phyloP scores from a whole-genome alignment of 768 basidiomycete species.

The Podaxis sp. region DNA sequence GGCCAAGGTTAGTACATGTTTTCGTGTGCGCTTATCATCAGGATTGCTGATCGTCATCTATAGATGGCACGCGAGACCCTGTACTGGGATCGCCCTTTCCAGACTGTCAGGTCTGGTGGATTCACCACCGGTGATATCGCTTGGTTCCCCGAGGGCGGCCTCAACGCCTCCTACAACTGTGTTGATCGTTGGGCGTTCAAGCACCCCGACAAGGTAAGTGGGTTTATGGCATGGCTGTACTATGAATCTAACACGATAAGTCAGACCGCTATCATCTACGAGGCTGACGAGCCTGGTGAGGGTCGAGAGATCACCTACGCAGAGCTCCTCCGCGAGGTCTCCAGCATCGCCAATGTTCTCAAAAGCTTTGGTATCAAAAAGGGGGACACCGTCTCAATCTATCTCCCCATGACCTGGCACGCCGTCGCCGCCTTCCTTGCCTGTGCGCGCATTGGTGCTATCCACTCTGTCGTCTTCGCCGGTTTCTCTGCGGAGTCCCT shows the following conservation, averaged over 20 bases:
- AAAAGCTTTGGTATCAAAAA: constrained; percentile 88
- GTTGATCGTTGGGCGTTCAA: constrained; percentile 95
- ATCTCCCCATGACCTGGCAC: constrained; percentile 95
- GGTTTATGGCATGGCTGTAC: neutral
- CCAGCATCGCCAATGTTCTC: constrained; percentile 87
- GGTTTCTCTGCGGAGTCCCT: constrained; percentile 95
- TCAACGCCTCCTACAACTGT: constrained; percentile 96
- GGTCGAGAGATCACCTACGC: constrained; percentile 76
- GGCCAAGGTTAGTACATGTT: constrained; percentile 56
- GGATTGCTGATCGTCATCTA: constrained; percentile 9
- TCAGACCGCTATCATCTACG: constrained; percentile 95
- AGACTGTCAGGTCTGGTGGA: constrained; percentile 77
- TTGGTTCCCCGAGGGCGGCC: constrained; percentile 95
- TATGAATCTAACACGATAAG: neutral
- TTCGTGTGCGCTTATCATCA: neutral
- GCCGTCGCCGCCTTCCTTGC: constrained; percentile 96
- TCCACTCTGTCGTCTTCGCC: constrained; percentile 97
- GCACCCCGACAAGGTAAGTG: constrained; percentile 71
- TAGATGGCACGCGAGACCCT: constrained; percentile 74
- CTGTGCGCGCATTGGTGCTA: constrained; percentile 93
- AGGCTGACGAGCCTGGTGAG: constrained; percentile 90
- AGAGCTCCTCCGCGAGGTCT: constrained; percentile 89
- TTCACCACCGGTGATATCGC: constrained; percentile 85
- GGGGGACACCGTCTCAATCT: constrained; percentile 92
- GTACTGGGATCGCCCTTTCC: constrained; percentile 88